Base-by-base conservation (phyloP, 345 rosid species). In the Salix suchowensis region DNA sequence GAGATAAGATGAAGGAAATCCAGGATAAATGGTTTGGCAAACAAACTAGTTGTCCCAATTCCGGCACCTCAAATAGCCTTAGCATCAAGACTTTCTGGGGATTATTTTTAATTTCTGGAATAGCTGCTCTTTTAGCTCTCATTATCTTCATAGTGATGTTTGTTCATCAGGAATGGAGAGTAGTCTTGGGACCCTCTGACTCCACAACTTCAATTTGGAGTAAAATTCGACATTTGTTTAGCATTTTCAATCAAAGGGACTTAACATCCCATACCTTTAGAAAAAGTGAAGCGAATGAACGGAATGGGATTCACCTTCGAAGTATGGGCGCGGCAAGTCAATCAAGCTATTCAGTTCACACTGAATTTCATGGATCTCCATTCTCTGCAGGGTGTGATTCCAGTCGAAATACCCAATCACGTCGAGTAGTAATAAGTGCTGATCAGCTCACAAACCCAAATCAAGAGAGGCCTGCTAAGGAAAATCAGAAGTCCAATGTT, bases 71-170 rank as follows among this genome's bases (percentile, higher is more conserved):
- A 14, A 21, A 7, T 23, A 78, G 48, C 14, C 77, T 78, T n/a
- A 67, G 73, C 30, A 50, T 78, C 2, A 4, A 78, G 1, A 60
- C 7, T 46, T 77, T 69, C 71, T 75, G 76, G 76, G 75, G 79
- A 3, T 36, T 80, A 9, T 80, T 80, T 55, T 32, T 80, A 28
- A 80, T 80, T 48, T 64, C 73, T 16, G 73, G 79, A 39, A 3
- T 66, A 55, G 48, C 58, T 46, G 55, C 82, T 12, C 2, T 26
- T 11, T 19, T n/a, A 18, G 71, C 78, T 9, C 65, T 79, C n/a
- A 1, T 64, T 3, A 64, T 69, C 18, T 79, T 18, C 44, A 4
- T 44, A 0, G 36, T 6, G 12, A 37, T 62, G 67, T 79, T 79
- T 36, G 15, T 79, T 50, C 39, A 79, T 16, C 44, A 65, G 16